These are phyloP conservation scores for Tieghemiomyces parasiticus DNA, from an alignment of 192 early-diverging fungal genomes.

Conservation along the genomic window DNA sequence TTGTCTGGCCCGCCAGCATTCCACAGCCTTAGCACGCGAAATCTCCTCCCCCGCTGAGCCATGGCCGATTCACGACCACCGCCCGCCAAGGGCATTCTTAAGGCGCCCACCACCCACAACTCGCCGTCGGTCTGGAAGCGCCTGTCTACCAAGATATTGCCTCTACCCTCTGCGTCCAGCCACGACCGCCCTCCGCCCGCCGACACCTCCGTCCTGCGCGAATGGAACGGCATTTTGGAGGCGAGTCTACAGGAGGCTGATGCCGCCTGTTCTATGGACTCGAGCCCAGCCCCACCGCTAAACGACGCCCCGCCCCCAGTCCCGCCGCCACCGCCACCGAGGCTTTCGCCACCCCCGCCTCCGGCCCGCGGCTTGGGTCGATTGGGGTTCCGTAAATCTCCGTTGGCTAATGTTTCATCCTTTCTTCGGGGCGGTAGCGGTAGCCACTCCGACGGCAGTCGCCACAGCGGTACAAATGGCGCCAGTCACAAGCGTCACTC, in stretches of 20 bases:
- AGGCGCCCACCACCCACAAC: slow-evolving; percentile 14
- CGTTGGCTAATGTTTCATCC: slow-evolving; percentile 1
- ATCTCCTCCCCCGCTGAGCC: too few relatives aligned
- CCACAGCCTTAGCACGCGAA: too few relatives aligned
- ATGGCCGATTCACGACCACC: too few relatives aligned
- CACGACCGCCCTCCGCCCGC: neutral
- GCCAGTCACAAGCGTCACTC: neutral
- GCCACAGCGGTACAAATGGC: neutral
- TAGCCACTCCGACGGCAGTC: neutral
- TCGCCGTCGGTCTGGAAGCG: slow-evolving; percentile 9
- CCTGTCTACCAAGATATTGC: neutral
- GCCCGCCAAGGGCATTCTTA: slow-evolving; percentile 28
- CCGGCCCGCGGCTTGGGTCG: neutral
- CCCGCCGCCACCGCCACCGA: neutral
- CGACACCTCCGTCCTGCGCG: neutral
- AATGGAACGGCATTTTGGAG: neutral
- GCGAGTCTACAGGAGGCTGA: neutral
- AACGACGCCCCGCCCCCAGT: neutral
- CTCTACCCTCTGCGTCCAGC: neutral
- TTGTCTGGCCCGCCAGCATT: too few relatives aligned
- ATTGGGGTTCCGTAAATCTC: neutral
- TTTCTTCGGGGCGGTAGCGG: neutral
- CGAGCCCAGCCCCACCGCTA: neutral
- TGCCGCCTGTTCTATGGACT: neutral
- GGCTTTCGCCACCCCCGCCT: neutral